Base-by-base conservation (phyloP, 495 filamentous ascomycete species). In the Penicillium pancosmium region DNA sequence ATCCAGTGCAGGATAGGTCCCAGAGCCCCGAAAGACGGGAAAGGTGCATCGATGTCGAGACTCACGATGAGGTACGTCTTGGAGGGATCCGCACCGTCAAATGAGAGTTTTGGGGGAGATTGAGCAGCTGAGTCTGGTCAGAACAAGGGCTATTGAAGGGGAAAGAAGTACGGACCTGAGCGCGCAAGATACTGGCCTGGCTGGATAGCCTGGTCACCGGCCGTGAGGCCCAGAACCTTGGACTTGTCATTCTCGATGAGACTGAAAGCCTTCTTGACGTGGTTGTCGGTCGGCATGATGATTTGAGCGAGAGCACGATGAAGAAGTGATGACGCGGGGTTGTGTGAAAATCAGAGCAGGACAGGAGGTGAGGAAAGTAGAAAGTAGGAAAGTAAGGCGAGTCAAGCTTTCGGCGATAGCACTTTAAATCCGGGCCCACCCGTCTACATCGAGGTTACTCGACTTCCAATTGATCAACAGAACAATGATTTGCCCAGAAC, bases 1-100 rank as follows among this genome's bases (percentile, higher is more conserved):
- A 80, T 75, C 80, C 79, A 82, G 64, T 79, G 77, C n/a, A 80
- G 63, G 31, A 79, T 75, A 15, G 78, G 78, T 1, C 77, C 61
- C 5, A 77, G 63, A 16, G 69, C 23, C 15, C 50, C 34, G 53
- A 80, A 78, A 12, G 74, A 77, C 1, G 80, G 75, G 65, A 85
- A 81, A 0, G 84, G 84, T 0, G 79, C 79, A 61, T 83, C 82
- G 44, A 83, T 70, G 52, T 85, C 83, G 21, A 86, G 58, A 31
- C 62, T 62, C 18, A 82, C 66, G 41, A 78, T 61, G 16, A 86
- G n/a, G 60, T 84, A 86, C 40, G 66, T 72, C 33, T 59, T 65
- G 23, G 63, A 62, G 8, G 67, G 48, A 8, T 51, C 53, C 8
- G 52, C 50, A 18, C 57, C 55, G n/a, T 48, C 11, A 60, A 74